These are phyloP conservation scores for Silybum marianum DNA, from an alignment of 129 eudicot species.

Conservation along the genomic window DNA sequence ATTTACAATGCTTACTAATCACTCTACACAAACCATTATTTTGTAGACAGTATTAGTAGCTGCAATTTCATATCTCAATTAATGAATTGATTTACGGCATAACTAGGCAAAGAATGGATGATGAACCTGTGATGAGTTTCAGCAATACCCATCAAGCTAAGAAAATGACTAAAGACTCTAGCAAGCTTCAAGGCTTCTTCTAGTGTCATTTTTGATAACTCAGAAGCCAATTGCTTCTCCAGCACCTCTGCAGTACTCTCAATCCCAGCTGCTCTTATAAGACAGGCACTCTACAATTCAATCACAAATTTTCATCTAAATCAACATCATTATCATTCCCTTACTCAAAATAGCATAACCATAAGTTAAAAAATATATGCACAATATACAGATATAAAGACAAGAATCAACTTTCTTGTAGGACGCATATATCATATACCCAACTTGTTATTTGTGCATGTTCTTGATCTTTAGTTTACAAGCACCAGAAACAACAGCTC, in stretches of 20 bases:
- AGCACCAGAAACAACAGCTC: not conserved
- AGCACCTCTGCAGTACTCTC: conserved; percentile 83
- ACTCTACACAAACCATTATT: conserved; percentile 18
- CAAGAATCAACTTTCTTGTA: conserved; percentile 5
- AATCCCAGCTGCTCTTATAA: conserved; percentile 75
- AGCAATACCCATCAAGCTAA: conserved; percentile 84
- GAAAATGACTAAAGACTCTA: conserved; percentile 87
- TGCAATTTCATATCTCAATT: conserved; percentile 6
- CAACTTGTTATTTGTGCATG: not conserved
- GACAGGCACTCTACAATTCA: conserved; percentile 82
- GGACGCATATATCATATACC: not conserved
- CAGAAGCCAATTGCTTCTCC: conserved; percentile 80
- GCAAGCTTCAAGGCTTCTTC: conserved; percentile 85
- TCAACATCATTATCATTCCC: conserved; percentile 1
- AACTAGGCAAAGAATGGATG: conserved; percentile 13
- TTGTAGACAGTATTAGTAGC: conserved; percentile 4
- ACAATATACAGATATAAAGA: conserved; percentile 15
- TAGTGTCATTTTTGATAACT: conserved; percentile 76
- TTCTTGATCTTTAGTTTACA: not conserved
- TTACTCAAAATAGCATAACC: conserved; percentile 1
- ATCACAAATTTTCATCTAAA: conserved; percentile 22
- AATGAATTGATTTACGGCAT: conserved; percentile 12
- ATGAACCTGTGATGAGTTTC: conserved; percentile 93
- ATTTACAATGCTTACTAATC: not conserved
- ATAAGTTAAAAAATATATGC: conserved; percentile 7